phyloP scores from a whole-genome alignment of 257 asterid species.

The Cordia subcordata region DNA sequence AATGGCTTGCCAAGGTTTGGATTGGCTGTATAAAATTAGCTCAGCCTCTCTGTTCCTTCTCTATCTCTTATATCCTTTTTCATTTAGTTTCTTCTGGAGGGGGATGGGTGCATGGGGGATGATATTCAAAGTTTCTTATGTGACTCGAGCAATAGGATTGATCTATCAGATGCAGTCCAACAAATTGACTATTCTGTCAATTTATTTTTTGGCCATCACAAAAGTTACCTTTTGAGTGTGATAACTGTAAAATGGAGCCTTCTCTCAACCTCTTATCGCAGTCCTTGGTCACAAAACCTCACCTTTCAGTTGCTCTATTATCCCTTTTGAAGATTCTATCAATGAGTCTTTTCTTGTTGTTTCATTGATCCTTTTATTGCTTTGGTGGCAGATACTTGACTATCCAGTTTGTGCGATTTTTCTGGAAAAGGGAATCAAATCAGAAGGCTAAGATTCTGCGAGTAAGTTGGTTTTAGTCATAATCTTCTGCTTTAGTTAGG shows the following conservation, averaged over 20 bases:
- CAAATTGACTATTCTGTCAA: background rate
- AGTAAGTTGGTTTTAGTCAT: conserved; percentile 42
- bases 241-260: background rate
- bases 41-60: no score
- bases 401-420: conserved; percentile 88
- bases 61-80: no score
- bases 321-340: conserved; percentile 5
- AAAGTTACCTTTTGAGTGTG: background rate
- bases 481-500: background rate
- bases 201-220: background rate
- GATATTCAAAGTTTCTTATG: no score
- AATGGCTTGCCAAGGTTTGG: conserved; percentile 89
- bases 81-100: no score
- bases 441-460: conserved; percentile 97
- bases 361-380: background rate
- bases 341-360: background rate
- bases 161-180: no score
- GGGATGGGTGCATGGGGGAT: no score
- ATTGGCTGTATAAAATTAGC: background rate
- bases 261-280: conserved; percentile 11
- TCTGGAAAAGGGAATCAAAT: conserved; percentile 99
- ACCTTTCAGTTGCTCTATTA: conserved; percentile 8
- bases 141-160: no score
- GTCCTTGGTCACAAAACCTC: no score
- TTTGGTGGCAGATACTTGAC: conserved; percentile 77